Base-by-base conservation (phyloP, 139 green algal species). In the Mesotaenium endlicherianum region DNA sequence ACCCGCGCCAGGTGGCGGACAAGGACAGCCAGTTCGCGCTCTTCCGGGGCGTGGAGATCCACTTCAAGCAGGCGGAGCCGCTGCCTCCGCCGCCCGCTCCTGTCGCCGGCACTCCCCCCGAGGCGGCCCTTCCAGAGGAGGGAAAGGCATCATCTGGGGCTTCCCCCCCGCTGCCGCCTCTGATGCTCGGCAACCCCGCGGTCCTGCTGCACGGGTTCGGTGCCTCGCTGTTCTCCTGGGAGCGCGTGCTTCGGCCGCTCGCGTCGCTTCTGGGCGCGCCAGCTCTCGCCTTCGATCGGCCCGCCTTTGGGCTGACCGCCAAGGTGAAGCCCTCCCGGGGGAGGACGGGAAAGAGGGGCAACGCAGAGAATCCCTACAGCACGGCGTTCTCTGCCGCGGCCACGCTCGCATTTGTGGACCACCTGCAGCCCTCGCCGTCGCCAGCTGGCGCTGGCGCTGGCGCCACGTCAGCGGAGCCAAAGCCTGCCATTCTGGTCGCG, bases 121-220 rank as follows among this genome's bases (percentile, higher is more conserved):
- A 8, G 8, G 53, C 26, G 53, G 20, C 53, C 26, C 53, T 64
- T 26, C 26, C 53, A 20, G 53, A 64, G 26, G 67, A 76, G 64
- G 11, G 11, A 80, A 80, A 8, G 43, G 8, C 64, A 14, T 14
- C 38, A 74, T 34, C 8, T 34, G 8, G 64, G 8, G 64, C 36
- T 41, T 74, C 11, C 14, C 8, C 14, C n/a, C n/a, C n/a, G n/a
- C n/a, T n/a, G n/a, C n/a, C n/a, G n/a, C n/a, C n/a, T n/a, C 8
- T 14, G 11, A 80, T 76, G n/a, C 20, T 8, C 49, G 75, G 11
- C 6, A 80, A 26, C 11, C 55, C 74, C 36, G 38, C 67, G 69
- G 26, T 85, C 17, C 70, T 85, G 64, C 30, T 85, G 17, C 78
- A 85, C 50, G 78, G 78, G 34, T 85, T 85, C 31, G 78, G 78